phyloP scores from a whole-genome alignment of 257 asterid genomes.

The Gentiana dahurica region DNA sequence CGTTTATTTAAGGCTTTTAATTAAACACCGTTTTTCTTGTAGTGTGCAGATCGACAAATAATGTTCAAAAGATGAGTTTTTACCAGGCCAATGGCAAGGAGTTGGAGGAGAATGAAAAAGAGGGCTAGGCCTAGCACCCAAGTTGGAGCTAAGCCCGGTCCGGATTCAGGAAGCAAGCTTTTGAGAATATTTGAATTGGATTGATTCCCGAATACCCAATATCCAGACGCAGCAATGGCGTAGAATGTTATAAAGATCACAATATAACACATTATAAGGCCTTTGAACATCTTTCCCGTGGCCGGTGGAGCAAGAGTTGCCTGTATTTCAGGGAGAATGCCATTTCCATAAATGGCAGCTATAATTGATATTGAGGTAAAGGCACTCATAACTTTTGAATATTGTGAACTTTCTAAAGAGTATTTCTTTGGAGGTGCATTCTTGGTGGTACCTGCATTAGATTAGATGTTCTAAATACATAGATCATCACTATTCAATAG shows the following conservation, averaged over 20 bases:
- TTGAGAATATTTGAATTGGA: slow-evolving; percentile 67
- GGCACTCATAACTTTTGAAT: slow-evolving; percentile 58
- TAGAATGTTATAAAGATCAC: slow-evolving; percentile 78
- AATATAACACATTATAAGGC: slow-evolving; percentile 83
- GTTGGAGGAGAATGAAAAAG: slow-evolving; percentile 58
- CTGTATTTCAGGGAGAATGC: slow-evolving; percentile 91
- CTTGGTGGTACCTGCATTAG: slow-evolving; percentile 44
- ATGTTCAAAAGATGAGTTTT: slow-evolving; percentile 5
- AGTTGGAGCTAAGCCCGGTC: slow-evolving; percentile 69
- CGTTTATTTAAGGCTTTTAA: no score
- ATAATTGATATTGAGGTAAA: slow-evolving; percentile 88
- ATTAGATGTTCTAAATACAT: neutral
- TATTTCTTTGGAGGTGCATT: slow-evolving; percentile 72
- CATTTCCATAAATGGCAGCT: slow-evolving; percentile 92
- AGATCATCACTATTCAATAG: slow-evolving; percentile 1
- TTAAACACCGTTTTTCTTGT: no score
- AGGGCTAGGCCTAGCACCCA: slow-evolving; percentile 59
- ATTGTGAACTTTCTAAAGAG: slow-evolving; percentile 49
- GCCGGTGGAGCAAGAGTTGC: slow-evolving; percentile 99
- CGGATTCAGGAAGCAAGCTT: slow-evolving; percentile 68
- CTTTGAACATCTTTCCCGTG: slow-evolving; percentile 89
- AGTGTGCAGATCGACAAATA: no score
- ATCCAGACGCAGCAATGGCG: slow-evolving; percentile 85
- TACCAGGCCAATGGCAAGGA: slow-evolving; percentile 82
- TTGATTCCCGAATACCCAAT: slow-evolving; percentile 84